A percentile compares a stretch with the other conserved stretches of the same genome.
These are phyloP conservation scores for Trichoderma sp. DNA, from an alignment of 2,329 filamentous ascomycete genomes.

Conservation along the genomic window DNA sequence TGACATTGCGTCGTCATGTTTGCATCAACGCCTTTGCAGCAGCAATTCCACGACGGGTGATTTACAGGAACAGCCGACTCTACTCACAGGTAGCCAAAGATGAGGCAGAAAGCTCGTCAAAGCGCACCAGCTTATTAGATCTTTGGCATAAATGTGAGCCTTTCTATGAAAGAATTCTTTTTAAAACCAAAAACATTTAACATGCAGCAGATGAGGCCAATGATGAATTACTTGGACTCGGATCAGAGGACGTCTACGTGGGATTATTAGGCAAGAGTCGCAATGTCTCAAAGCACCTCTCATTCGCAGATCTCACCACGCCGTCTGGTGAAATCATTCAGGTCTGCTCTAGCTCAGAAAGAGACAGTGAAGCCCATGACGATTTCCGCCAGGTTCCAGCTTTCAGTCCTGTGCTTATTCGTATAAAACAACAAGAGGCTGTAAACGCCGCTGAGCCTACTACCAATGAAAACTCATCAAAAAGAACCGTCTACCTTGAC, in stretches of 20 bases:
- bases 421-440: constrained; percentile 36
- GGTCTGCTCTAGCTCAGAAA: constrained; percentile 41
- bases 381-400: constrained; percentile 47
- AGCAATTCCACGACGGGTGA: constrained; percentile 21
- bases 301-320: constrained; percentile 61
- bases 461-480: constrained; percentile 28
- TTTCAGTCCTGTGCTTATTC: constrained; percentile 53
- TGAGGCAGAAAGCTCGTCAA: constrained; percentile 18
- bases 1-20: constrained; percentile 24
- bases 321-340: constrained; percentile 44
- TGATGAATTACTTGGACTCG: constrained; percentile 25
- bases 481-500: constrained; percentile 66
- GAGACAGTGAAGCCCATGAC: constrained; percentile 38
- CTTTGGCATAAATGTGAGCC: constrained; percentile 35
- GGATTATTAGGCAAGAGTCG: constrained; percentile 72
- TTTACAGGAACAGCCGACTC: constrained; percentile 14
- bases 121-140: constrained; percentile 28
- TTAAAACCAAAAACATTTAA: neutral
- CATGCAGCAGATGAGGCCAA: constrained; percentile 29
- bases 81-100: constrained; percentile 1
- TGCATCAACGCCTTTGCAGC: neutral
- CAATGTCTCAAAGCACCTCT: constrained; percentile 65
- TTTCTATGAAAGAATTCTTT: neutral
- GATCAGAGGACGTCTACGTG: constrained; percentile 25
- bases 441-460: constrained; percentile 26